Evolutionary conservation across 179 eudicot species (phyloP), one percentile per base, ranked within the genome.

Genomic region (Carnegiea gigantea): DNA sequence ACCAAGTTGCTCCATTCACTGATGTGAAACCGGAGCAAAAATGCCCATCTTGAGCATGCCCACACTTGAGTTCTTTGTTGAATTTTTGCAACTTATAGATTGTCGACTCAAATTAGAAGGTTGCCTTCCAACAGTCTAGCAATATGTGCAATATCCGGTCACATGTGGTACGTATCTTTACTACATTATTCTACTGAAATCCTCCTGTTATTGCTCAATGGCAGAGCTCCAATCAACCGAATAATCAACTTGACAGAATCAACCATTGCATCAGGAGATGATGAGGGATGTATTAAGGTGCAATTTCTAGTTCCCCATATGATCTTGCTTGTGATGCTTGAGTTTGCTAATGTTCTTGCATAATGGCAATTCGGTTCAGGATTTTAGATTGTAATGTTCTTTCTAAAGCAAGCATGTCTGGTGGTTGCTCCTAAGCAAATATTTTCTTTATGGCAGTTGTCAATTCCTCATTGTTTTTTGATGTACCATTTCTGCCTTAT

Each of bases 191-290:
- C 9, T 77, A 57, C 76, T 65, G 62, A n/a, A 77, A 9, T 77
- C 30, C 36, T 76, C 26, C 8, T 62, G 14, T 54, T 48, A 23
- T 53, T 80, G 72, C 77, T 64, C 26, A 53, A 73, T 64, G 84
- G 83, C 92, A 96, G 99, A 85, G 97, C 89, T 87, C 86, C 99
- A 80, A 85, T 97, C 36, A 95, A 91, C 84, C 88, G 93, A 68
- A 89, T 97, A 73, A 90, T 95, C 71, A 92, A 90, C 87, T 84
- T 97, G 83, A 92, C 95, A 4, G 98, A 91, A 78, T 85, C 98
- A 82, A 97, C 97, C 40, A 86, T 97, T 86, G 98, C 98, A 36
- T 95, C 99, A 30, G 99, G 99, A 68, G 99, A 95, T 89, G 99
- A 97, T 76, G 91, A 84, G 54, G 99, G 99, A 49, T 95, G 97